phyloP scores from a whole-genome alignment of 208 protist species.

The Entamoeba invadens region DNA sequence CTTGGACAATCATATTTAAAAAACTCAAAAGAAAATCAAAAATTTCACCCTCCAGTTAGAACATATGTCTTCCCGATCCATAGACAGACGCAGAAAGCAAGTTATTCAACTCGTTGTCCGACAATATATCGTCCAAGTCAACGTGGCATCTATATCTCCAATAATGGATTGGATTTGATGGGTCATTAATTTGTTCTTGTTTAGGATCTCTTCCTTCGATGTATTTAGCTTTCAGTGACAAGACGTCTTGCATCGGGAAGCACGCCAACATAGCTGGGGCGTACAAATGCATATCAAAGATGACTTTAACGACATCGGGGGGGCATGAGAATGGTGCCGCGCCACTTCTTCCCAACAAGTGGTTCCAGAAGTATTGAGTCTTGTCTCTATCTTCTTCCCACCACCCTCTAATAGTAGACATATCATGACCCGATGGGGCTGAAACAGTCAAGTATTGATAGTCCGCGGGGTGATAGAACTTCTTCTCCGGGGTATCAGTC shows the following conservation, averaged over 20 bases:
- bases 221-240: neutral
- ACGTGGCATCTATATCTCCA: conserved; percentile 36
- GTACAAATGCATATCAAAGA: conserved; percentile 27
- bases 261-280: conserved; percentile 20
- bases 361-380: neutral
- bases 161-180: conserved; percentile 13
- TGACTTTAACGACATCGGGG: neutral
- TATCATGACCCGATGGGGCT: conserved; percentile 34
- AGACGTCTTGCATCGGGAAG: conserved; percentile 28
- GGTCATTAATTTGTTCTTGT: conserved; percentile 32
- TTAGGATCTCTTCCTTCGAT: neutral
- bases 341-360: neutral
- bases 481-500: neutral
- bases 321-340: neutral
- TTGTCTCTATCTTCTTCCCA: conserved; percentile 9
- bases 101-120: conserved; percentile 3
- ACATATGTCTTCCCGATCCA: neutral
- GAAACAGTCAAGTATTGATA: conserved; percentile 19
- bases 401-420: conserved; percentile 22
- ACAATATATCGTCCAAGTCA: conserved; percentile 21
- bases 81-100: neutral
- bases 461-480: conserved; percentile 17
- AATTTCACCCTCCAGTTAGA: neutral
- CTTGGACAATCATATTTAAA: neutral
- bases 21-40: neutral